Base-by-base conservation (phyloP, 2,329 filamentous ascomycete species). In the Trichoderma breve region DNA sequence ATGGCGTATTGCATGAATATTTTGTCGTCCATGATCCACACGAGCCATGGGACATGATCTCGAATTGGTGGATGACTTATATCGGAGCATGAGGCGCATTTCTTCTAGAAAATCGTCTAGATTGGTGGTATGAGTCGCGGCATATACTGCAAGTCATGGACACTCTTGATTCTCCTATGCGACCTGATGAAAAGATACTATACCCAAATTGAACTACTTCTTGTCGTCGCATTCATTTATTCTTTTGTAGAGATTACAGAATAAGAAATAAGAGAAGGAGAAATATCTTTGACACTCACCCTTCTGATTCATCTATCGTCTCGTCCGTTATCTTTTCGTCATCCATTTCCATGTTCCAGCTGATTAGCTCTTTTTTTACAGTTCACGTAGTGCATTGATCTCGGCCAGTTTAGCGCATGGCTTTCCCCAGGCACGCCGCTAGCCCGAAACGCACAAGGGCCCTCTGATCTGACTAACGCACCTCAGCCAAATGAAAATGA, bases 391-490 rank as follows among this genome's bases (percentile, higher is more conserved):
- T 51, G 43, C 43, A 11, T 21, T 21, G 34, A 47, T 47, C 43
- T 47, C 43, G 4, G 43, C 43, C 43, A 8, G 18, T 51, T 21
- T 51, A 51, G 43, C 43, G 43, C 43, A 51, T 51, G 43, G n/a
- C 43, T 51, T 47, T n/a, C 71, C 57, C 61, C 63, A 61, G 66
- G 66, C 3, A 67, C 63, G 39, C 6, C 14, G 55, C 57, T 64
- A 58, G 18, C 71, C 71, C 8, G 62, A 62, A 71, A 18, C 39
- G 34, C 32, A 62, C 69, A 73, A 71, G 36, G 14, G 47, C 34
- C 55, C 28, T n/a, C 55, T n/a, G 18, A 34, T 60, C 55, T 61
- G 62, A 73, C 67, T 71, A 65, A 53, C 18, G 18, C 65, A 28
- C 24, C 6, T 6, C 36, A 39, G 12, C 18, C 34, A 34, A 15